Evolutionary conservation across 768 basidiomycete genomes (phyloP), one percentile per base, ranked within the genome.

Genomic region (Serendipita sp.): DNA sequence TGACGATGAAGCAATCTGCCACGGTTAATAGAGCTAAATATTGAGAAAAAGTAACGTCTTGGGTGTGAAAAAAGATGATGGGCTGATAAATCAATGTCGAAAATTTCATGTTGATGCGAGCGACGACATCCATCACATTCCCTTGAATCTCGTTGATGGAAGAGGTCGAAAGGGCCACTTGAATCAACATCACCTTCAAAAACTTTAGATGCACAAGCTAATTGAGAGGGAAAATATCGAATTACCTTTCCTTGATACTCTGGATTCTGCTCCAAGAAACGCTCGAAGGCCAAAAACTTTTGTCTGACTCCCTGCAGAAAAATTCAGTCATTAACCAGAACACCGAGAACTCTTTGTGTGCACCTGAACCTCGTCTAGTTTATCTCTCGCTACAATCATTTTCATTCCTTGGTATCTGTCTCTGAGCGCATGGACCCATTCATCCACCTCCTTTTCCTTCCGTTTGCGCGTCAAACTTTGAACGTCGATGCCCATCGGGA

Each of bases 401-500:
- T 88, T 89, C 82, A 89, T 86, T 1, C 88, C 91, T 0, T 81
- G 78, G 68, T 93, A 94, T 0, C 90, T 82, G 72, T 90, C 86
- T 43, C 78, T 80, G n/a, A 94, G 75, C 2, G 83, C 78, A 41
- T 81, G 77, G 2, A 90, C 84, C 89, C 91, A 93, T 64, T 91
- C 87, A 0, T 78, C 73, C 1, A 93, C 90, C 61, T 93, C 90
- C 0, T 83, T 79, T 51, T 90, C 83, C 28, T 78, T 78, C 69
- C 81, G 84, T 72, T 84, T 84, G 66, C 81, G 77, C 65, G 81
- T 81, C 48, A 91, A 71, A 58, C 80, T 77, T 61, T 73, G 73
- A 3, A 91, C 87, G 68, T 93, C 90, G 63, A 93, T 91, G 3
- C 90, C 89, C 82, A 91, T 90, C 0, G 90, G 87, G 70, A 90